A percentile compares a stretch with the other conserved stretches of the same genome.
These are phyloP conservation scores for Coniferiporia sulphurascens DNA, from an alignment of 1,284 basidiomycete species.

Conservation along the genomic window DNA sequence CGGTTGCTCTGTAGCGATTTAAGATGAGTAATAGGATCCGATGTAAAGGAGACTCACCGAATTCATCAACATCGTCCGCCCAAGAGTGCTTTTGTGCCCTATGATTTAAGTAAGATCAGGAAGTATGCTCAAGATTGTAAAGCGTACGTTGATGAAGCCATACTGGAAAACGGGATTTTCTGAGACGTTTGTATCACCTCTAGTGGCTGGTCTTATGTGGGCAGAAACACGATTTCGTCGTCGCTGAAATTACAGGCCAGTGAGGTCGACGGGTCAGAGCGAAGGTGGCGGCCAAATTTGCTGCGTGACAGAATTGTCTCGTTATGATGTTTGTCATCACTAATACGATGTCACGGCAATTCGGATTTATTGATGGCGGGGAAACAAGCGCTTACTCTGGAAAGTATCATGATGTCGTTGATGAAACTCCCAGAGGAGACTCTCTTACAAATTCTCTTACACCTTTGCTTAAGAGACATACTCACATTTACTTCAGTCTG, in stretches of 20 bases:
- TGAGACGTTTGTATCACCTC: no score
- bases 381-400: no score
- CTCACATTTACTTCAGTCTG: not conserved
- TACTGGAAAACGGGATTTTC: not conserved
- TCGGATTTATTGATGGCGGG: no score
- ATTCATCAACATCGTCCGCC: constrained; percentile 80
- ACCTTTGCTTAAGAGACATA: not conserved
- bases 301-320: not conserved
- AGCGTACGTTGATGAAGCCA: constrained; percentile 2
- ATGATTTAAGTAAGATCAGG: not conserved
- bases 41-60: constrained; percentile 39
- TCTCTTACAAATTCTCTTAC: not conserved
- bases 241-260: no score
- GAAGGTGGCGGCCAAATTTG: not conserved
- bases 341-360: no score
- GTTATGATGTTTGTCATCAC: not conserved
- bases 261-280: not conserved
- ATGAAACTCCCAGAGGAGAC: not conserved
- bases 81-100: constrained; percentile 44
- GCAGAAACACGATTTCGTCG: no score
- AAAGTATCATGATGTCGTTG: no score
- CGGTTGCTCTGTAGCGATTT: constrained; percentile 32
- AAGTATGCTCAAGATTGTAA: not conserved
- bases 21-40: not conserved
- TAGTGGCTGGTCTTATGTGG: no score